Conservation (phyloP, 768 basidiomycete genomes). For the Phanerochaete sordida region DNA sequence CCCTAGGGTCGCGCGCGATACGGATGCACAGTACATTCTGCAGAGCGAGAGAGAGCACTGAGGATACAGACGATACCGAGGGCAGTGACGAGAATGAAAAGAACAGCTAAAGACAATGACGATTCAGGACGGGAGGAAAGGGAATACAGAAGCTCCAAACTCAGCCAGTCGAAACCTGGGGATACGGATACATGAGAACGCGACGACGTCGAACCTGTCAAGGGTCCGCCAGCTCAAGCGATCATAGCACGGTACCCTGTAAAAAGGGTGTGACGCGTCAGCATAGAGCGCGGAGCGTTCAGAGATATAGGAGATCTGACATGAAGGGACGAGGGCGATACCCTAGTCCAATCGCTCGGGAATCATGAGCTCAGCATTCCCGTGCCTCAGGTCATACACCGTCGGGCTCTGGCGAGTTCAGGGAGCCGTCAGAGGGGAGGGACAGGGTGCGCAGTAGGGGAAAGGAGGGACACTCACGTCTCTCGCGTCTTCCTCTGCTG, state of each 20-base stretch:
- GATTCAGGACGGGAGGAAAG: background rate
- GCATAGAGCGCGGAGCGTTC: background rate
- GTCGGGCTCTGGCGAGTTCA: background rate
- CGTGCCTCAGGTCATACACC: slow-evolving; percentile 2
- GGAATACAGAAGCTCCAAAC: slow-evolving; percentile 10
- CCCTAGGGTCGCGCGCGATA: background rate
- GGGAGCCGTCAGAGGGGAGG: background rate
- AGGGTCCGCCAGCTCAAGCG: background rate
- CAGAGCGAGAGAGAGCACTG: background rate
- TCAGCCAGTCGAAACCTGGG: background rate
- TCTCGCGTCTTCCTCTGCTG: slow-evolving; percentile 14
- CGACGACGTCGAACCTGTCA: background rate
- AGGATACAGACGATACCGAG: background rate
- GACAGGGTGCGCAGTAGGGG: background rate
- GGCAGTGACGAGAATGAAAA: background rate
- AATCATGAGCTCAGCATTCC: background rate
- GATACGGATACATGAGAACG: slow-evolving; percentile 3
- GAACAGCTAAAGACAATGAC: slow-evolving; percentile 1
- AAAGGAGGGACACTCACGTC: slow-evolving; percentile 5
- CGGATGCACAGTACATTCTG: slow-evolving; percentile 2
- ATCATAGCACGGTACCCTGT: background rate
- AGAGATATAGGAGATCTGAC: background rate
- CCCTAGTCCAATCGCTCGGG: background rate
- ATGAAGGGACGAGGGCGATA: background rate
- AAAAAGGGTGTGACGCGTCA: background rate